phyloP scores from a whole-genome alignment of 1,284 basidiomycete genomes.

The Cystobasidiaceae sp. region DNA sequence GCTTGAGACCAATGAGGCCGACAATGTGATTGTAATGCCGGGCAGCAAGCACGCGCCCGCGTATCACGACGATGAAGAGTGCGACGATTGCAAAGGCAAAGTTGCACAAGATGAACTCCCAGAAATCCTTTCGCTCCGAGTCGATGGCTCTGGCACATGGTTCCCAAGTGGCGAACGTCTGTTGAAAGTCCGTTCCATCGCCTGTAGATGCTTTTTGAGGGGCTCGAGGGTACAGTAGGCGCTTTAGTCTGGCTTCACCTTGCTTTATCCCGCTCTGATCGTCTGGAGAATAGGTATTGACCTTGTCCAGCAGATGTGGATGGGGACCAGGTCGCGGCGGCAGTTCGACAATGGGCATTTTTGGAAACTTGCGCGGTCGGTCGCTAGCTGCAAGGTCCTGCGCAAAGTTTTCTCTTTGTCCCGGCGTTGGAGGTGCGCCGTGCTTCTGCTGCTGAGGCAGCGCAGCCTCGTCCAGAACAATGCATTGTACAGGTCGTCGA shows the following conservation, averaged over 20 bases:
- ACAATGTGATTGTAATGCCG: slow-evolving; percentile 27
- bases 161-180: slow-evolving; percentile 20
- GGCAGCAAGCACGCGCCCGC: slow-evolving; percentile 21
- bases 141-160: slow-evolving; percentile 26
- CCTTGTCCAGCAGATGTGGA: slow-evolving; percentile 7
- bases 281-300: neutral
- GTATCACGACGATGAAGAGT: slow-evolving; percentile 17
- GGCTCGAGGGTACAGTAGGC: neutral
- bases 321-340: slow-evolving; percentile 4
- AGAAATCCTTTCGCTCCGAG: slow-evolving; percentile 19
- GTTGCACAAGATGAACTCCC: slow-evolving; percentile 23
- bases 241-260: neutral
- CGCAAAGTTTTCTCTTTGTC: neutral
- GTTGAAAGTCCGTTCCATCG: neutral
- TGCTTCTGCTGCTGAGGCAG: slow-evolving; percentile 14
- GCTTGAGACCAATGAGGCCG: slow-evolving; percentile 22
- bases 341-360: slow-evolving; percentile 8
- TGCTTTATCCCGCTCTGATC: slow-evolving; percentile 8
- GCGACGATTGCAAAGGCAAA: slow-evolving; percentile 20
- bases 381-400: neutral
- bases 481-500: slow-evolving; percentile 16
- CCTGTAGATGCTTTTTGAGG: neutral
- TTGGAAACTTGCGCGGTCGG: too few species aligned
- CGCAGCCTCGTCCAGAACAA: slow-evolving; percentile 5
- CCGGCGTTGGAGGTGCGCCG: neutral